Conservation (phyloP, 768 basidiomycete species). For the Lactifluus pinguis region DNA sequence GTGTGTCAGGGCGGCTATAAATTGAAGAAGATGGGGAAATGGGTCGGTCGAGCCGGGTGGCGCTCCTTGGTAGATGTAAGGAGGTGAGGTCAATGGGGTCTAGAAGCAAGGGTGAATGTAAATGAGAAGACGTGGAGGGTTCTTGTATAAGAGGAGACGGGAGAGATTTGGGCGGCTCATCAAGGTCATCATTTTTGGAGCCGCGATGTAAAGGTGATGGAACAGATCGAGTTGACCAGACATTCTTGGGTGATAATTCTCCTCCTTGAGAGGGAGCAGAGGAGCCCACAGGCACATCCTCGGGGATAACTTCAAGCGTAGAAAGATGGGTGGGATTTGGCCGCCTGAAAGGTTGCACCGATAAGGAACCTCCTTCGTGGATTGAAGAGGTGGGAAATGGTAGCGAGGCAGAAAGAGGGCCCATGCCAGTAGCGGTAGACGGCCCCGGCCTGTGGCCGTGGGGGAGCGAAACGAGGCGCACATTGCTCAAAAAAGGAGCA, state of each 20-base stretch:
- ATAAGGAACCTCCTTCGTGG: neutral
- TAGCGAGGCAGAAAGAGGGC: neutral
- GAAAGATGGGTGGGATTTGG: neutral
- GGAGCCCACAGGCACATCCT: slow-evolving; percentile 8
- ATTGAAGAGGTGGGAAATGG: neutral
- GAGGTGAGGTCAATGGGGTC: neutral
- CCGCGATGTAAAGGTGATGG: neutral
- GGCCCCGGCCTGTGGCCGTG: neutral
- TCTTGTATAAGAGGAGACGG: neutral
- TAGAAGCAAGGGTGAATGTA: neutral
- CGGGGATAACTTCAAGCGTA: neutral
- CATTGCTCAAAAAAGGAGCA: neutral
- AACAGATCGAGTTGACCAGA: neutral
- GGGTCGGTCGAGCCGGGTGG: neutral
- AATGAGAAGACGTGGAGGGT: neutral
- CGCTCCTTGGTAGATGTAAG: no score
- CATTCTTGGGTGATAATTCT: neutral
- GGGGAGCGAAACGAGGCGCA: neutral
- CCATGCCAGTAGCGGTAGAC: neutral
- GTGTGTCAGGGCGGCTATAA: neutral
- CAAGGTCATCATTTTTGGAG: neutral
- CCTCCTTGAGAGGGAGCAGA: slow-evolving; percentile 2
- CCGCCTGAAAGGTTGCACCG: neutral
- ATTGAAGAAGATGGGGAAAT: neutral
- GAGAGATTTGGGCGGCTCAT: neutral